Evolutionary conservation across 2,329 filamentous ascomycete genomes (phyloP).

Genomic region (Myriosclerotinia duriaeana): DNA sequence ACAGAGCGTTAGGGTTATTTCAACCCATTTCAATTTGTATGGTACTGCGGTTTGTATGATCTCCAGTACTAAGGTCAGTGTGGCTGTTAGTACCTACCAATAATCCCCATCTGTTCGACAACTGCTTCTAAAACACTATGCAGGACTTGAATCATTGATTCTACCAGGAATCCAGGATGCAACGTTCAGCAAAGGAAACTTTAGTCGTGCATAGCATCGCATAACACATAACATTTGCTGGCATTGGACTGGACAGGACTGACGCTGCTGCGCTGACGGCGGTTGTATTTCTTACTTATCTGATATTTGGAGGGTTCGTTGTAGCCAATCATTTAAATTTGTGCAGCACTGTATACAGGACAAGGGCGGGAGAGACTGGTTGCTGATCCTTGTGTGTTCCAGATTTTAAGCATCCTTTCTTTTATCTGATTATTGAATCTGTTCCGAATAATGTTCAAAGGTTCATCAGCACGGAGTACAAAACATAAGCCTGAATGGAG

Average conservation of each 20-base stretch:
- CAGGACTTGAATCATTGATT: background rate
- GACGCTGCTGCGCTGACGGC: conserved; percentile 16
- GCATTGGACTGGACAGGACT: background rate
- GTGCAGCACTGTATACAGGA: background rate
- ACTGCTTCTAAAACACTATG: background rate
- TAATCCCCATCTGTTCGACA: conserved; percentile 1
- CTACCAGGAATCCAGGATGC: background rate
- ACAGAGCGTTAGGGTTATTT: conserved; percentile 2
- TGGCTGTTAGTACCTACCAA: conserved; percentile 1
- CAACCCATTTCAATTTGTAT: background rate
- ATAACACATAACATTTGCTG: background rate
- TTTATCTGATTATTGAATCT: background rate
- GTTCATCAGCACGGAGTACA: background rate
- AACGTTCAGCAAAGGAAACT: background rate
- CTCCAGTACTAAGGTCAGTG: background rate
- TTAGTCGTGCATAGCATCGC: conserved; percentile 6
- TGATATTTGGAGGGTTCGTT: background rate
- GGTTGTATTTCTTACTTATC: conserved; percentile 7
- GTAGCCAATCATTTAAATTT: background rate
- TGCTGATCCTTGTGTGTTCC: conserved; percentile 14
- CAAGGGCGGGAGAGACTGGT: background rate
- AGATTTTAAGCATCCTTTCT: conserved; percentile 4
- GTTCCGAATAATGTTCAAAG: conserved; percentile 2
- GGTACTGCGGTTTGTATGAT: background rate
- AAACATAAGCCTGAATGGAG: background rate